Base-by-base conservation (phyloP, 257 asterid species). In the Nemophila menziesii region DNA sequence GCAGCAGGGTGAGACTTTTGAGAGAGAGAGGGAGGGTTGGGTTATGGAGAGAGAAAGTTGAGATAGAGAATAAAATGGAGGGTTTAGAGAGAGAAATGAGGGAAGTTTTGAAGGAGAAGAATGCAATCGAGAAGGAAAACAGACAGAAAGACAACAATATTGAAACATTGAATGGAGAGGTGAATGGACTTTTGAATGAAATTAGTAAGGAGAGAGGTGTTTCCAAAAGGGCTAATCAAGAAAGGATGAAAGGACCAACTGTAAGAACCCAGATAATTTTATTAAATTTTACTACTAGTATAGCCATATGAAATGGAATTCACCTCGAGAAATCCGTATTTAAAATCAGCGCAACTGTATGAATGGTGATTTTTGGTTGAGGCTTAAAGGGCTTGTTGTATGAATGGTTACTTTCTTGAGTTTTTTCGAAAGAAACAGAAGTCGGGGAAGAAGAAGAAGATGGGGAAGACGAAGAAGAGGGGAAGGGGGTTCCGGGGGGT, bases 221-320 rank as follows among this genome's bases (percentile, higher is more conserved):
- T 48, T 66, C 70, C 5, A 47, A 39, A 48, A 46, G 46, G 17
- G 54, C 62, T 56, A 26, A 56, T 6, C 15, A 39, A 3, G 79
- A 77, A 80, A 71, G 69, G 82, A 84, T 59, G 86, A 22, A 22
- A 44, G 65, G 33, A 56, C n/a, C n/a, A n/a, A n/a, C n/a, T n/a
- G n/a, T n/a, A n/a, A n/a, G n/a, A n/a, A n/a, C n/a, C n/a, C n/a
- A n/a, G n/a, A n/a, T n/a, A n/a, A n/a, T n/a, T n/a, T n/a, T n/a
- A n/a, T n/a, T n/a, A n/a, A n/a, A n/a, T n/a, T n/a, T n/a, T n/a
- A n/a, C n/a, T n/a, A n/a, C n/a, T n/a, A n/a, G n/a, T n/a, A n/a
- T n/a, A n/a, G n/a, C n/a, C n/a, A n/a, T n/a, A n/a, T n/a, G n/a
- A n/a, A n/a, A n/a, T n/a, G n/a, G n/a, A n/a, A n/a, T n/a, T n/a